These are phyloP conservation scores for Phytophthora tubulina DNA, from an alignment of 352 stramenopile species.

Conservation along the genomic window DNA sequence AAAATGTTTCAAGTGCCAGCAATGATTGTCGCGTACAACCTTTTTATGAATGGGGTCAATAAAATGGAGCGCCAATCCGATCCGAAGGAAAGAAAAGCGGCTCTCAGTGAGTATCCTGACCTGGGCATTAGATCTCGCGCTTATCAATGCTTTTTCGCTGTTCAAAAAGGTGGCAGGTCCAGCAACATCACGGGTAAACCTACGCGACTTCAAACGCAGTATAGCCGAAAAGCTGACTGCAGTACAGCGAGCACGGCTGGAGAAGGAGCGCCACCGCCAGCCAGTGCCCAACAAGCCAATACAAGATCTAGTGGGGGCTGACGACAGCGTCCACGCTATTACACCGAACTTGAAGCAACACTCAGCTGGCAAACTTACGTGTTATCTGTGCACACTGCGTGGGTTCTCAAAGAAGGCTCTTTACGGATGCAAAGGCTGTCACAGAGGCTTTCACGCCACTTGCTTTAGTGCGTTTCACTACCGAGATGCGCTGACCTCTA, in stretches of 20 bases:
- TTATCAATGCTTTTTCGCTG: no score
- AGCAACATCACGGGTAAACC: background rate
- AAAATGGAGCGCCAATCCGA: slow-evolving; percentile 19
- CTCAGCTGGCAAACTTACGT: slow-evolving; percentile 4
- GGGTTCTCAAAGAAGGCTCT: slow-evolving; percentile 4
- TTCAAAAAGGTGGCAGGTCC: slow-evolving; percentile 6
- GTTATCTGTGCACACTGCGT: slow-evolving; percentile 15
- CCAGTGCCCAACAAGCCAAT: background rate
- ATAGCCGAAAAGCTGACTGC: slow-evolving; percentile 2
- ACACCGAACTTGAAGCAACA: background rate
- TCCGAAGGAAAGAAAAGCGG: slow-evolving; percentile 9
- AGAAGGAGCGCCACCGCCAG: background rate
- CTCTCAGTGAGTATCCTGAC: slow-evolving; percentile 16
- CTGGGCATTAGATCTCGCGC: slow-evolving; percentile 6
- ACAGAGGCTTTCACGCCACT: slow-evolving; percentile 14
- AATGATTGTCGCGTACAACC: slow-evolving; percentile 9
- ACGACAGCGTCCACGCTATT: background rate
- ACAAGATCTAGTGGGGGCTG: background rate
- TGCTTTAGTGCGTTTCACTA: slow-evolving; percentile 23
- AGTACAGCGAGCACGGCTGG: background rate
- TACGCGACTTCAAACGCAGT: slow-evolving; percentile 20
- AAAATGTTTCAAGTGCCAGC: slow-evolving; percentile 12
- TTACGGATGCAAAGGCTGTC: slow-evolving; percentile 19
- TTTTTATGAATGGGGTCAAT: slow-evolving; percentile 18
- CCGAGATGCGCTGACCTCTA: slow-evolving; percentile 6